Evolutionary conservation across 2,329 filamentous ascomycete genomes (phyloP).

Genomic region (Fusarium decemcellulare): DNA sequence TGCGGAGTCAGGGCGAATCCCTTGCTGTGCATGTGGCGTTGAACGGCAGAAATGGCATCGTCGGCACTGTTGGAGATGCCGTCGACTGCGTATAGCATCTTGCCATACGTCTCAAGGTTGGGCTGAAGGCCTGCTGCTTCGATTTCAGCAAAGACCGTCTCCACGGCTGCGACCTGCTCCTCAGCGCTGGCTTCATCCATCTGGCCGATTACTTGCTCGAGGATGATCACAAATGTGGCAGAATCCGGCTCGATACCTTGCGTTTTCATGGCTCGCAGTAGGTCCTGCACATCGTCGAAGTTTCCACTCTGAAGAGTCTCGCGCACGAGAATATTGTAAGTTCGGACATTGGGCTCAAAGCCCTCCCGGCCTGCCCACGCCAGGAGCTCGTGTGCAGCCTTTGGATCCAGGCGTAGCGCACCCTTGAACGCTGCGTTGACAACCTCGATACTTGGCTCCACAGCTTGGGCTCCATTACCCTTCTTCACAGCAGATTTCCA

Average conservation of each 20-base stretch:
- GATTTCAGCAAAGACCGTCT: slow-evolving; percentile 71
- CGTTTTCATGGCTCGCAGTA: slow-evolving; percentile 73
- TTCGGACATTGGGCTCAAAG: slow-evolving; percentile 69
- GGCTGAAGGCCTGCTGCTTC: slow-evolving; percentile 68
- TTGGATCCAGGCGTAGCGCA: slow-evolving; percentile 66
- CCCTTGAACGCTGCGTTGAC: slow-evolving; percentile 80
- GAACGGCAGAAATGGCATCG: slow-evolving; percentile 70
- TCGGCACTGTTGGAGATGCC: slow-evolving; percentile 55
- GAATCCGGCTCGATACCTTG: slow-evolving; percentile 71
- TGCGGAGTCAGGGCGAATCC: slow-evolving; percentile 70
- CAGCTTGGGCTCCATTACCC: slow-evolving; percentile 50
- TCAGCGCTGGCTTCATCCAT: slow-evolving; percentile 57
- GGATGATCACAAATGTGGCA: slow-evolving; percentile 81
- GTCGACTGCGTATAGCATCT: slow-evolving; percentile 72
- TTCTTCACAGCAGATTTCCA: slow-evolving; percentile 65
- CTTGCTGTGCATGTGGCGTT: slow-evolving; percentile 71
- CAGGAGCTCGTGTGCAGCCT: slow-evolving; percentile 68
- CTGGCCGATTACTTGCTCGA: slow-evolving; percentile 69
- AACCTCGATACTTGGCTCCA: slow-evolving; percentile 73
- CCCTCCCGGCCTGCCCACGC: slow-evolving; percentile 70
- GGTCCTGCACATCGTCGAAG: slow-evolving; percentile 60
- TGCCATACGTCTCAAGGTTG: slow-evolving; percentile 76
- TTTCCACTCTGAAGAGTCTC: slow-evolving; percentile 67
- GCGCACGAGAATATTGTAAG: slow-evolving; percentile 79
- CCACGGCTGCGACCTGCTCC: slow-evolving; percentile 67